phyloP scores from a whole-genome alignment of 495 filamentous ascomycete species.

The Thermothielavioides terrestris region DNA sequence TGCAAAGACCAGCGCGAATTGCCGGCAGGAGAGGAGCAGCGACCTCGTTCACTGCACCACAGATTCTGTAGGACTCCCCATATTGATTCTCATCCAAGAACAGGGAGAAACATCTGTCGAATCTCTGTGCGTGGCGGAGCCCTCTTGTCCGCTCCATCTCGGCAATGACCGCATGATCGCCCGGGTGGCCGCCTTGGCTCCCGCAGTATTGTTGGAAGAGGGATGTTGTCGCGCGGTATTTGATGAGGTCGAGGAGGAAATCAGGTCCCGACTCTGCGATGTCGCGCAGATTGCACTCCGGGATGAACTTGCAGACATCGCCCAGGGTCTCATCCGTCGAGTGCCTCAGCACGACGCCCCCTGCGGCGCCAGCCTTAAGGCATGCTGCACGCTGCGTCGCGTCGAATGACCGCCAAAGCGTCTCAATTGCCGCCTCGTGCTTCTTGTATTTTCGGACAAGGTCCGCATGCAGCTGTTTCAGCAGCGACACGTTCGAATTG shows the following conservation, averaged over 20 bases:
- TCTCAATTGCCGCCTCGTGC: background rate
- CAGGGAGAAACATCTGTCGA: conserved; percentile 14
- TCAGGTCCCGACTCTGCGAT: conserved; percentile 23
- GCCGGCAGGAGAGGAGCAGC: conserved; percentile 8
- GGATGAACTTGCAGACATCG: conserved; percentile 12
- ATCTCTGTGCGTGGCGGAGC: conserved; percentile 2
- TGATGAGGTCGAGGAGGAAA: conserved; percentile 23
- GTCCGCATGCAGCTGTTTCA: background rate
- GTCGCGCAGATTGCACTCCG: conserved; percentile 35
- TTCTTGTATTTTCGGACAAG: background rate
- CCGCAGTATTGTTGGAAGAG: conserved; percentile 22
- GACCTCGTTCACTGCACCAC: background rate
- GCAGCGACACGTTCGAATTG: too few relatives aligned
- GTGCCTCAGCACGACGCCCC: conserved; percentile 16
- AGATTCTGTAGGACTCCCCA: conserved; percentile 5
- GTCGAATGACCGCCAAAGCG: background rate
- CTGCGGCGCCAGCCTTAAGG: conserved; percentile 16
- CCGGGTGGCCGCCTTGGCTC: conserved; percentile 2
- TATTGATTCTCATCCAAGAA: conserved; percentile 20
- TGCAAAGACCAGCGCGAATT: conserved; percentile 10
- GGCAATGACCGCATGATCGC: conserved; percentile 20
- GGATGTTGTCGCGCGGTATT: conserved; percentile 23
- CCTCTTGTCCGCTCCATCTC: background rate
- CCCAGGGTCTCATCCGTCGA: conserved; percentile 16
- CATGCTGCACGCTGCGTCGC: conserved; percentile 14